Base-by-base conservation (phyloP, 768 basidiomycete genomes). In the Ramaria sp. region DNA sequence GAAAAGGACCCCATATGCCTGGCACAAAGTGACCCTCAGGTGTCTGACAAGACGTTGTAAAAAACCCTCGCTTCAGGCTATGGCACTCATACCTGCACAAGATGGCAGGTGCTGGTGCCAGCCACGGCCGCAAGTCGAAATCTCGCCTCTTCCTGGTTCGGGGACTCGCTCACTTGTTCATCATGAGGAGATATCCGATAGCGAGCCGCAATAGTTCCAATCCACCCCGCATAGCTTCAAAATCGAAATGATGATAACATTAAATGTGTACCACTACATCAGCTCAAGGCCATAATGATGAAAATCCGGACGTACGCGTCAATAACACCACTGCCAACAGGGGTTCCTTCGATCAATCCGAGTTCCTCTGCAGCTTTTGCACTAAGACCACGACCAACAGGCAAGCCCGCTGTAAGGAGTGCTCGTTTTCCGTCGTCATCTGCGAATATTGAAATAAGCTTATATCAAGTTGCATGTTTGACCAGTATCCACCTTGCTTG, bases 81-180 rank as follows among this genome's bases (percentile, higher is more conserved):
- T n/a, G 22, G 15, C 30, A 37, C 27, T 63, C 70, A 33, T 53
- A 86, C 88, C 75, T 92, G 91, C 1, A 95, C 87, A 46, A 99
- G 78, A 70, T 98, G 90, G 67, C 96, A 98, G 6, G 94, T 97
- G 63, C 89, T 92, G 5, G 95, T 99, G 9, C 96, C 96, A 27
- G 96, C 96, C 56, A 94, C 87, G 47, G 87, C 91, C 3, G 94
- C 95, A 19, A 99, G 74, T 41, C 95, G 77, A 64, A 88, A 83
- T 13, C 77, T 73, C 6, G 90, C 90, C 61, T 95, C 89, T 6
- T 83, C 78, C 7, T 96, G 71, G 12, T 75, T 72, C 15, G 91
- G 88, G 20, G 76, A 64, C 11, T 69, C 66, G 19, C 78, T 80
- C n/a, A 81, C 59, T 58, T 73, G 69, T 5, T 77, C 81, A 34